Evolutionary conservation across 2,329 filamentous ascomycete genomes (phyloP), one percentile per base, ranked within the genome.

Genomic region (Penicillium sp.): DNA sequence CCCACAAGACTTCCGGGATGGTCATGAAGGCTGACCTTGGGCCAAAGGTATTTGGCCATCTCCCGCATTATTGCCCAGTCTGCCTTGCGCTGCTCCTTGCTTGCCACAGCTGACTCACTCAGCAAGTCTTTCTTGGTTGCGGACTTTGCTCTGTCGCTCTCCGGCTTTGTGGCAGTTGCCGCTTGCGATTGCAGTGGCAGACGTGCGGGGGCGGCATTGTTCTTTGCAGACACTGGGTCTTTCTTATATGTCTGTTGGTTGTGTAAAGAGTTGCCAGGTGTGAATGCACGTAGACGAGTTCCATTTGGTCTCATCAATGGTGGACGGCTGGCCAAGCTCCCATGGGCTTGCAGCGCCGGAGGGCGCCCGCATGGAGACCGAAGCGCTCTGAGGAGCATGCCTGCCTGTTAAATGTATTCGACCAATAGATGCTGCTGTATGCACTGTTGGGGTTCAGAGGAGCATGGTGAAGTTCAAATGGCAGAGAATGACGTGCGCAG

Each of bases 11-110:
- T 4, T 8, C 20, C 15, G 29, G 9, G 4, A 26, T 14, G 15
- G 9, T 8, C 20, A 28, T 29, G 13, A 31, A 16, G 14, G 31
- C 56, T 45, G 60, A 74, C 75, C 69, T 93, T 94, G 15, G 93
- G 93, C 93, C 93, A 98, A 15, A 98, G 73, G 66, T 98, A 98
- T 47, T 83, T 83, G 45, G 85, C 83, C 91, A 98, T 97, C 65
- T 98, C 91, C 69, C 86, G 94, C 76, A 98, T 93, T 53, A 98
- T 98, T 33, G 90, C 90, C 91, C 91, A 96, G 62, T 98, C 93
- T 7, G 90, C 91, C 70, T 90, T 94, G 56, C 93, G 81, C 75
- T 98, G 94, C 69, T 96, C 87, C 56, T 90, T 82, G 14, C 81
- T 83, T 35, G 80, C 81, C 59, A 79, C 62, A 1, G 80, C 83